Evolutionary conservation across 2,329 filamentous ascomycete species (phyloP).

Genomic region (Sarocladium brachiariae): DNA sequence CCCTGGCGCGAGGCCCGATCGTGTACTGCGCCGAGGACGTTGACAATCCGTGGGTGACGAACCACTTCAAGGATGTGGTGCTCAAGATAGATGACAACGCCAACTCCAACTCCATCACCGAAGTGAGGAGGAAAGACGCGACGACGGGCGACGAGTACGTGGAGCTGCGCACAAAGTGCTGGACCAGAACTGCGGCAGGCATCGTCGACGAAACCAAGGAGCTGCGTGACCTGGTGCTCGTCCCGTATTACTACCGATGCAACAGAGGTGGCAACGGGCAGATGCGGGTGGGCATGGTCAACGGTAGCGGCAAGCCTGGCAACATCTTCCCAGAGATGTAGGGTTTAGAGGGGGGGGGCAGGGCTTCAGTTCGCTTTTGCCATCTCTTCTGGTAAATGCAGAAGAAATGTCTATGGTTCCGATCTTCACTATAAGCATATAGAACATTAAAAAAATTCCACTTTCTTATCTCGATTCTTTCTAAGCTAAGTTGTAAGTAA

Average conservation of each 20-base stretch:
- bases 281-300: constrained; percentile 40
- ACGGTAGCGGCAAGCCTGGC: constrained; percentile 9
- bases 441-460: too few relatives aligned
- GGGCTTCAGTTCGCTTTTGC: too few relatives aligned
- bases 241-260: constrained; percentile 49
- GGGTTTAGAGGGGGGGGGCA: neutral
- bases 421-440: too few relatives aligned
- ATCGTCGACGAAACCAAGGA: constrained; percentile 12
- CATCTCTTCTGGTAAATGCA: too few relatives aligned
- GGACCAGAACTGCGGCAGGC: constrained; percentile 17
- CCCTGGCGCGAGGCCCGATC: constrained; percentile 49
- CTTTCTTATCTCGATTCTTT: too few relatives aligned
- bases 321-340: constrained; percentile 6
- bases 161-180: constrained; percentile 17
- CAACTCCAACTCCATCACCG: constrained; percentile 13
- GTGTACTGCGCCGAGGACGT: constrained; percentile 55
- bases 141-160: constrained; percentile 22
- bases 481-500: too few relatives aligned
- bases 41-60: constrained; percentile 48
- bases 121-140: constrained; percentile 16
- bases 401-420: too few relatives aligned
- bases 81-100: constrained; percentile 19
- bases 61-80: constrained; percentile 46
- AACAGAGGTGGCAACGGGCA: constrained; percentile 48
- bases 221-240: constrained; percentile 34